Conservation (phyloP, 2,329 filamentous ascomycete genomes). For the Talaromyces amestolkiae region DNA sequence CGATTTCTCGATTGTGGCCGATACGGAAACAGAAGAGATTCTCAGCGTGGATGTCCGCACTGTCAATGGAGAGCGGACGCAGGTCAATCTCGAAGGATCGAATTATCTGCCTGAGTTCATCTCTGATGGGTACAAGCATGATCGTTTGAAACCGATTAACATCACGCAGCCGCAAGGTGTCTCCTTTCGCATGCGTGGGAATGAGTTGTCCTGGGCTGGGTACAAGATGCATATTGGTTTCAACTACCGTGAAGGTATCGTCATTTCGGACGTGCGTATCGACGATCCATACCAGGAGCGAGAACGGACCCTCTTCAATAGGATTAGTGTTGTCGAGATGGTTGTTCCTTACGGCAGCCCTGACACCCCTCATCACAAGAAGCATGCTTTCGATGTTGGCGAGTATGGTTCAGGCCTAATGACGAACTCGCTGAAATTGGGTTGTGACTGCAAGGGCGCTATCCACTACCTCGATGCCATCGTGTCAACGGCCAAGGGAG, state of each 20-base stretch:
- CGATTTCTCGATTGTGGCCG: conserved; percentile 90
- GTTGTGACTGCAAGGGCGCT: conserved; percentile 70
- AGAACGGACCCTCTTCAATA: conserved; percentile 61
- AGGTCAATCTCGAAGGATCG: conserved; percentile 53
- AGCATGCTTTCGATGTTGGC: conserved; percentile 48
- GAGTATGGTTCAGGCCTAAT: conserved; percentile 50
- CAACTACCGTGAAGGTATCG: conserved; percentile 89
- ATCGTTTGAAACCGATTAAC: conserved; percentile 78
- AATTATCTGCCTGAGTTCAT: conserved; percentile 66
- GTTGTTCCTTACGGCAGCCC: conserved; percentile 70
- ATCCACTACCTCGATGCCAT: conserved; percentile 90
- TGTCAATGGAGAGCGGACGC: conserved; percentile 69
- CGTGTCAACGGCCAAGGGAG: conserved; percentile 74
- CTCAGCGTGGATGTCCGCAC: conserved; percentile 80
- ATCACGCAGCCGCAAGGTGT: conserved; percentile 87
- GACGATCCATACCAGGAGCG: conserved; percentile 63
- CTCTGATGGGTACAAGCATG: conserved; percentile 70
- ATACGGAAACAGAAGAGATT: conserved; percentile 73
- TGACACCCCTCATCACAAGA: conserved; percentile 47
- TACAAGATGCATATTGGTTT: conserved; percentile 92
- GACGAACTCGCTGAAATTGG: conserved; percentile 47
- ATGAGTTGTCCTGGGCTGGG: conserved; percentile 82
- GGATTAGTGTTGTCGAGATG: conserved; percentile 88
- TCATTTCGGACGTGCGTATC: conserved; percentile 84
- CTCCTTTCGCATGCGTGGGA: conserved; percentile 73